Conservation (phyloP, 176 grass and related monocot species). For the Bothriochloa decipiens region DNA sequence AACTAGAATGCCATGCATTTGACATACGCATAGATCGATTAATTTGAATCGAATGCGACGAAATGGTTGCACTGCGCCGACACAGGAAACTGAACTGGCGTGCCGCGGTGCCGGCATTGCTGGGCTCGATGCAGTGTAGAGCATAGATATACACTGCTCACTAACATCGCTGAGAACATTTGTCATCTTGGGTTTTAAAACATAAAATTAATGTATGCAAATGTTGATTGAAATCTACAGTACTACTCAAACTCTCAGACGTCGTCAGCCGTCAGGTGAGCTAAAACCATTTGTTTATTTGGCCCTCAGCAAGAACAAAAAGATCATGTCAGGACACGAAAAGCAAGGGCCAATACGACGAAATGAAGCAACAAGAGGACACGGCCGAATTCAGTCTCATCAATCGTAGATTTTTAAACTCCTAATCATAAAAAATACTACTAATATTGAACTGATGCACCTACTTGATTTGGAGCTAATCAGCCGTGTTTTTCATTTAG, state of each 20-base stretch:
- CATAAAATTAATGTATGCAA: not conserved
- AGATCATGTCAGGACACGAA: not conserved
- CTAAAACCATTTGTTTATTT: not conserved
- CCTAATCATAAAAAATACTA: not conserved
- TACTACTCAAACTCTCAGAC: not conserved
- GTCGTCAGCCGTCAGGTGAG: not conserved
- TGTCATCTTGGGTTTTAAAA: constrained; percentile 13
- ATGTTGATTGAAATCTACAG: not conserved
- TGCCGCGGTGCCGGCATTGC: not conserved
- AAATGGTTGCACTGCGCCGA: constrained; percentile 1
- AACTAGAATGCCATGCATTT: not conserved
- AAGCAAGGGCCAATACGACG: constrained; percentile 20
- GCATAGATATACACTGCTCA: not conserved
- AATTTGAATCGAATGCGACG: not conserved
- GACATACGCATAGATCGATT: not conserved
- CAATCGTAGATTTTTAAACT: not conserved
- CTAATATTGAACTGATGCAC: too few relatives aligned
- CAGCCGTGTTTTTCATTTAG: not conserved
- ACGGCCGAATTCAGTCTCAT: not conserved
- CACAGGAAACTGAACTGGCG: constrained; percentile 2
- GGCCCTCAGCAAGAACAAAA: not conserved
- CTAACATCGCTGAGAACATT: constrained; percentile 32
- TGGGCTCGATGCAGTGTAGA: constrained; percentile 41
- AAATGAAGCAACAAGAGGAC: constrained; percentile 17
- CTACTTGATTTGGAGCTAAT: too few relatives aligned